Evolutionary conservation across 768 basidiomycete species (phyloP), one percentile per base, ranked within the genome.

Genomic region (Cystobasidiopsis lactophilus): DNA sequence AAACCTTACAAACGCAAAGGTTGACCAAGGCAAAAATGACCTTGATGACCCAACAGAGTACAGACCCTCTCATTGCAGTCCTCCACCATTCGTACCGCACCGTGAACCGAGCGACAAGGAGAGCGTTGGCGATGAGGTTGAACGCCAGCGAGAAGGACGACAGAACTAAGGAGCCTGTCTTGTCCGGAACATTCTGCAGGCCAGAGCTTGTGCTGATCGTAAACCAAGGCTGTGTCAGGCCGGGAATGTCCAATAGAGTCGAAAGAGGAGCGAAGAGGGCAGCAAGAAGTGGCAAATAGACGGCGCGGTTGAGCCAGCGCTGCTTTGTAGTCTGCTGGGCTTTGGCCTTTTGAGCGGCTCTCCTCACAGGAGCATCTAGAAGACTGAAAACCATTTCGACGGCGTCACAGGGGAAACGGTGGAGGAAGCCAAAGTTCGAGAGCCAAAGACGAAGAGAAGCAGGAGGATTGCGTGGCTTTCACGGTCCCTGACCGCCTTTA

Each of bases 191-290:
- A 10, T 54, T 40, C 3, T 5, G 26, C 10, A 21, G 14, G 11
- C n/a, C 33, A 18, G 26, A 14, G 21, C 37, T 26, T 26, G 5
- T 43, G 21, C 10, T 19, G 50, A 59, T 7, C 33, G 7, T 7
- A 16, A 35, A 62, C 58, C 50, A 66, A 64, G 5, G 61, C 60
- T 55, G 48, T 24, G 39, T 47, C 21, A 69, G 53, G 2, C 66
- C 67, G 3, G 68, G 68, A 24, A 69, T 67, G 46, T 68, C 66
- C 13, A 67, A 46, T 40, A 69, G 55, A n/a, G 66, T 68, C 3
- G 63, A 59, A 7, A 69, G 55, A 2, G 68, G 68, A 5, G 68
- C 67, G 4, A 66, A 47, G 24, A 68, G 59, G 14, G 67, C 66
- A 0, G 66, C 62, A 18, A 66, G 51, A 26, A 69, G 52, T 2